Evolutionary conservation across 148 eudicot species (phyloP).

Genomic region (Tetragonia tetragonoides): DNA sequence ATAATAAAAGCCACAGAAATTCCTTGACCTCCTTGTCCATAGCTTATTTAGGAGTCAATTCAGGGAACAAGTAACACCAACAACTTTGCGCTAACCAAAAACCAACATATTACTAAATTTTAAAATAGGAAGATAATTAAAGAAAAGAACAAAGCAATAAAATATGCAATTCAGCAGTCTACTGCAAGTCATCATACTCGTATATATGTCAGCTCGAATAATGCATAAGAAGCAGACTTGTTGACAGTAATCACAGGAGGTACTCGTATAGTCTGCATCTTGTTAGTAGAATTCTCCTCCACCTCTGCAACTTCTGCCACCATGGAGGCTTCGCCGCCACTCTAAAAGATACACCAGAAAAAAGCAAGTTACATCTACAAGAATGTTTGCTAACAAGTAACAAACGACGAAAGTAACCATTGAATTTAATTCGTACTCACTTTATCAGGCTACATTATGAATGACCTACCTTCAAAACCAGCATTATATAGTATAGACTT

Average conservation of each 20-base stretch:
- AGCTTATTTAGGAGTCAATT: too few relatives aligned
- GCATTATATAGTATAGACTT: background rate
- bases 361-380: background rate
- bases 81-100: too few relatives aligned
- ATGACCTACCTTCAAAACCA: background rate
- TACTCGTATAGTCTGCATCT: constrained; percentile 61
- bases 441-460: background rate
- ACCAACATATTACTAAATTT: background rate
- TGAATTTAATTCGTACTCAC: background rate
- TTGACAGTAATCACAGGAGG: constrained; percentile 82
- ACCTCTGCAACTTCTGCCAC: constrained; percentile 90
- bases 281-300: constrained; percentile 68
- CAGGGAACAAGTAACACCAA: too few relatives aligned
- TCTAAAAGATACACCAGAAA: constrained; percentile 32
- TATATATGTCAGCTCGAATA: constrained; percentile 77
- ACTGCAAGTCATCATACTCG: constrained; percentile 44
- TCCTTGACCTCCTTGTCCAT: background rate
- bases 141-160: background rate
- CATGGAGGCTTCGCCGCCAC: constrained; percentile 83
- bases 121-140: background rate
- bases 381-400: background rate
- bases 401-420: background rate
- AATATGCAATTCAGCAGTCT: background rate
- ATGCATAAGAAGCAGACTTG: constrained; percentile 74
- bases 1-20: too few relatives aligned